Evolutionary conservation across 371 early-diverging fungal genomes (phyloP), one percentile per base, ranked within the genome.

Genomic region (Lichtheimia corymbifera): DNA sequence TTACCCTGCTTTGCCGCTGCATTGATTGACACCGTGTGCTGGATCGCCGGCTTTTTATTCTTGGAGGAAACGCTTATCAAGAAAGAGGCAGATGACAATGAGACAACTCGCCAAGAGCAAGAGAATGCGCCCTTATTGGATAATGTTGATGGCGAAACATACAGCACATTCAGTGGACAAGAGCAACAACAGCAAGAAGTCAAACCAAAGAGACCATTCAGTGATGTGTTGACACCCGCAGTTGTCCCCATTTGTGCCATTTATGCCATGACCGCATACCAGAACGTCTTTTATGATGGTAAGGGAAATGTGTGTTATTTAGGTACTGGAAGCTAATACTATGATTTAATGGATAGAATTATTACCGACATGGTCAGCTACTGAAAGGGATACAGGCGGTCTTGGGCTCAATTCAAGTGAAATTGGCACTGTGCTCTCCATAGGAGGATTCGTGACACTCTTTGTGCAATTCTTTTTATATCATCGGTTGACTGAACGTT

Each of bases 1-100:
- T 80, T 97, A 11, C 97, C 97, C 0, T 95, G 95, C 64, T 70
- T 89, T 11, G 83, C 90, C 11, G 86, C 90, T 11, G 79, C 90
- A 2, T 53, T 66, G 5, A 78, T 93, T 7, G 81, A 86, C 52
- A 49, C 83, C 2, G 59, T 84, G 51, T 93, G 93, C 6, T 81
- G 88, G 27, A 55, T 87, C 0, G 72, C 91, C 20, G 92, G 90
- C 1, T 68, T 83, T 7, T 79, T 91, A 50, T 88, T 73, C 55
- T 71, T 95, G 35, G 84, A 93, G 44, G 97, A 96, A 67, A 93
- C 94, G 1, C 65, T 61, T 41, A 43, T 52, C 9, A 22, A 18
- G n/a, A 15, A 47, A 7, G 6, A 22, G 5, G 18, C 47, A 17
- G 0, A 0, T 3, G 47, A 35, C 35, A 35, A 35, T 11, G 35